Evolutionary conservation across 164 flowering plant species (phyloP), one percentile per base, ranked within the genome.

Genomic region (Platanus orientalis): DNA sequence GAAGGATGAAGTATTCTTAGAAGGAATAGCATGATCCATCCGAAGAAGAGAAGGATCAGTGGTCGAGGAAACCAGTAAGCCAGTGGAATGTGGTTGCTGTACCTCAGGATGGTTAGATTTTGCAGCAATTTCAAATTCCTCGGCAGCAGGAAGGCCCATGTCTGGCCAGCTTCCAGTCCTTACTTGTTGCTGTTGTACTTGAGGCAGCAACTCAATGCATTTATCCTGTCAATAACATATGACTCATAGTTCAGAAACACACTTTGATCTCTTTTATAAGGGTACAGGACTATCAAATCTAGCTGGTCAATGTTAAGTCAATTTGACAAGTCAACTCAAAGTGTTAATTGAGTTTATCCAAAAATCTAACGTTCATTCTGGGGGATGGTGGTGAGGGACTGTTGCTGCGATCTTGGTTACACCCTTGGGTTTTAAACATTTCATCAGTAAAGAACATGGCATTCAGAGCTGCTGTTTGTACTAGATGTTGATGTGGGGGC

Each of bases 161-260:
- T 72, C 84, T 40, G 75, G 75, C 44, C 81, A 54, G 47, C 65
- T 78, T 54, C 94, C 97, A 69, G 69, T 58, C 75, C 77, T 87
- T 16, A 87, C 23, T 61, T 84, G 80, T 60, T 76, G 84, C 62
- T 71, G 88, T 67, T 87, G 83, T 40, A 78, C 79, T 70, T 85
- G 85, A 34, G 98, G 97, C 53, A 95, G 82, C 83, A 92, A 70
- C 65, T 84, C 89, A 14, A 92, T 56, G 68, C 86, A 70, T 69
- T 75, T 84, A 49, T 81, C 85, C 99, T 95, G 88, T 67, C 56
- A 48, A 30, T 23, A 39, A 52, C 13, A 27, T 63, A 4, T n/a
- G 25, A 51, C 54, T 34, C 16, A n/a, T 24, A 44, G 48, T 34
- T 63, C 20, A 66, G 12, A 54, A 68, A 26, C 19, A 10, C 11